Base-by-base conservation (phyloP, 2,329 filamentous ascomycete genomes). In the Hypoxylon sp. region DNA sequence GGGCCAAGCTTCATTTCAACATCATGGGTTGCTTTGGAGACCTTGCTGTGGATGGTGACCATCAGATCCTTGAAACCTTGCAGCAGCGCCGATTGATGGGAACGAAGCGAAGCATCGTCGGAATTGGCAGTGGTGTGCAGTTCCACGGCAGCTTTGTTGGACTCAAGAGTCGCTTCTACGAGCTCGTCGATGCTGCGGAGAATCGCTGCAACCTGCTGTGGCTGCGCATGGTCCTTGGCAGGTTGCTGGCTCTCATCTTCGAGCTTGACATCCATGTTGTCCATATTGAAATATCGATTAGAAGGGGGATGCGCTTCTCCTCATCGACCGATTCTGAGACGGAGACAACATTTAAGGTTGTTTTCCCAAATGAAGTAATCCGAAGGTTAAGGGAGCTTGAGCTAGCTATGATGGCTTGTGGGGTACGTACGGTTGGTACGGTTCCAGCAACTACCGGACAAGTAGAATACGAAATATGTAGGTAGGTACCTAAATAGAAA, bases 41-140 rank as follows among this genome's bases (percentile, higher is more conserved):
- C 37, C 50, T 64, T 68, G 15, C 62, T 65, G 22, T 66, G 67
- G 15, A 68, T 19, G 2, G 39, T 24, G 7, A 49, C 20, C 62
- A 69, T 69, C 48, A 54, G n/a, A 4, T 62, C 62, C 26, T 54
- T 64, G 48, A 69, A 66, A 20, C 32, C 44, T 13, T 62, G 44
- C 2, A 69, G 52, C 4, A 59, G 17, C 6, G 39, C 17, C 1
- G 58, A 59, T 52, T 62, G 66, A 6, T 34, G 50, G 24, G 56
- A 49, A 6, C 57, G 53, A 32, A 53, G 28, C 28, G 49, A 59
- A 11, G 15, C 15, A 3, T 50, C 44, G 7, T 53, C 55, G n/a
- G 39, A 7, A n/a, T n/a, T 39, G 11, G 22, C 5, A 19, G 20
- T 15, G 13, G 54, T 4, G 11, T 57, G 34, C 10, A n/a, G n/a